Base-by-base conservation (phyloP, 352 stramenopile genomes). In the Phytophthora boehmeriae region DNA sequence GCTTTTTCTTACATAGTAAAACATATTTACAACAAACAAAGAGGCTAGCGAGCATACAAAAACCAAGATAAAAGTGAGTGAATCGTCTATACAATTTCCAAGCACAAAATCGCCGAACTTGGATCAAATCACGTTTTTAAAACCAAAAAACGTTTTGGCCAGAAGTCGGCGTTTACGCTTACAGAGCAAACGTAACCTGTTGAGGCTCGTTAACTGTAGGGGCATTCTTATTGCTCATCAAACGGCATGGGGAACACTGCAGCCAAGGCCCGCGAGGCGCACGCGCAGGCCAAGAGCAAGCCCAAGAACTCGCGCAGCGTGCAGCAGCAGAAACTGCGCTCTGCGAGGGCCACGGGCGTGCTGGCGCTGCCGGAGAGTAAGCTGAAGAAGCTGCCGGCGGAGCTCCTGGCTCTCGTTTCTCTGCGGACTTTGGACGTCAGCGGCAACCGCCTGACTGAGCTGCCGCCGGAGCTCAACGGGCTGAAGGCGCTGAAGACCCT, bases 271-370 rank as follows among this genome's bases (percentile, higher is more conserved):
- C 71, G 80, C 22, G 82, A 92, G 52, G 84, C 80, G 22, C 82
- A 82, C 46, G 62, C 82, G 50, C 71, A 89, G 60, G 73, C 78
- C 50, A 88, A 86, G 73, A 89, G 83, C 73, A 92, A 93, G 68
- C 85, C 87, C 23, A 95, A 93, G 75, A 90, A 79, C 52, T 88
- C 63, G 52, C 83, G 81, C 50, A 78, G 59, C 49, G 80, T 94
- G 25, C 80, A 91, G 69, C 67, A 90, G 50, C 81, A 93, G 70
- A 95, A 95, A 68, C 73, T 95, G 35, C 68, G 83, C 27, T 70
- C 66, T 0, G 87, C 87, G 22, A 67, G 65, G 17, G 53, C 59
- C 39, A 94, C 87, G 25, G 85, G 83, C 42, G 62, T 95, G 55
- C 61, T 95, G 48, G 83, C 87, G 41, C 59, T 95, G 42, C 68